Conservation (phyloP, 2,329 filamentous ascomycete genomes). For the Amesomyces nigricolor region DNA sequence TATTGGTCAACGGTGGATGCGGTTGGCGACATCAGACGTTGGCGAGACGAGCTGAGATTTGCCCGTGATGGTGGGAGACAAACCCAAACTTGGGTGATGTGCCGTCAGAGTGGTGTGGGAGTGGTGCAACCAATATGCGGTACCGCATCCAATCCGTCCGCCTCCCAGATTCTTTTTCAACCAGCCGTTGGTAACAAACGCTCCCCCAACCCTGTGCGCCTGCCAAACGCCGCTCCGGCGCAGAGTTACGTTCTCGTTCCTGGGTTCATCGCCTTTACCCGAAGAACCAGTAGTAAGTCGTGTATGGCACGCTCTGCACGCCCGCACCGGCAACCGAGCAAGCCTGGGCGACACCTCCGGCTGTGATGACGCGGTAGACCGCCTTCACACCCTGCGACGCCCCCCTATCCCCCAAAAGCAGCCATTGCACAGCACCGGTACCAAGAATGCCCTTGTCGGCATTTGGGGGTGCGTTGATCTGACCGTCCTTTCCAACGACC, state of each 20-base stretch:
- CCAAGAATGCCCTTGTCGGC: conserved; percentile 42
- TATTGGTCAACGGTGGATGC: too few relatives aligned
- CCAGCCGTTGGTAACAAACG: background rate
- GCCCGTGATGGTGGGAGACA: background rate
- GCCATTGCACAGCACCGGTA: conserved; percentile 52
- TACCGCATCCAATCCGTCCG: conserved; percentile 3
- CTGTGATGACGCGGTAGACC: conserved; percentile 52
- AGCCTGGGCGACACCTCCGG: conserved; percentile 43
- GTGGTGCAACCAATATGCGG: background rate
- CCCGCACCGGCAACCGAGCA: conserved; percentile 40
- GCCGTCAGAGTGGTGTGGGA: too few relatives aligned
- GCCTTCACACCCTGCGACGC: conserved; percentile 35
- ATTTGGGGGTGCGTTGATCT: conserved; percentile 45
- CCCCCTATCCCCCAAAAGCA: conserved; percentile 39
- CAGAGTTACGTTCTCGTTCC: background rate
- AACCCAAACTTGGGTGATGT: background rate
- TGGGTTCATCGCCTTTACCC: background rate
- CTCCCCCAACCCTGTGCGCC: background rate
- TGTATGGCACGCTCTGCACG: conserved; percentile 48
- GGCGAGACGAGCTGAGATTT: too few relatives aligned
- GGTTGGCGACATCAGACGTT: too few relatives aligned
- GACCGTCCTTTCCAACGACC: conserved; percentile 44
- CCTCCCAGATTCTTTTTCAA: background rate
- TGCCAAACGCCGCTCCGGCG: background rate
- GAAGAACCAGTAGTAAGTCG: conserved; percentile 56